Evolutionary conservation across 2,329 filamentous ascomycete genomes (phyloP).

Genomic region (Pseudocercospora macadamiae): DNA sequence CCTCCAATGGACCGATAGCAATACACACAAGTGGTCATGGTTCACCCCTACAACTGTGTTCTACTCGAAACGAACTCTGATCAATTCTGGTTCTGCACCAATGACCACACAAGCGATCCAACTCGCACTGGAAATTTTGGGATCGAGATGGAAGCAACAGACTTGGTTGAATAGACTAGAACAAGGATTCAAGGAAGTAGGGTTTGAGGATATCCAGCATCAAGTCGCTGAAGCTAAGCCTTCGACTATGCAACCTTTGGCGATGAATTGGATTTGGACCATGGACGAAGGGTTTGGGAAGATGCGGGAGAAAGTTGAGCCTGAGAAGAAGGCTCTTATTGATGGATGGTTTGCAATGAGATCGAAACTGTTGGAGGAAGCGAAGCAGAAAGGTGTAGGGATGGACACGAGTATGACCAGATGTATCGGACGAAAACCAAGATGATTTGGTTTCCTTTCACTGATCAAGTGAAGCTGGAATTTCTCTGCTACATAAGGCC

Average conservation of each 20-base stretch:
- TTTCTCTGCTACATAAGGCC: background rate
- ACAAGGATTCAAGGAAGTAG: background rate
- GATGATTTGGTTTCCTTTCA: too few relatives aligned
- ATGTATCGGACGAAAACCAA: conserved; percentile 6
- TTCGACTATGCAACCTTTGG: background rate
- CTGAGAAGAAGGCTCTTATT: background rate
- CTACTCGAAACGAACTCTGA: background rate
- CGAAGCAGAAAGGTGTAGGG: background rate
- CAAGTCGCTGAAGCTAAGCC: background rate
- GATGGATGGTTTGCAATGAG: background rate
- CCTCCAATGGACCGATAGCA: conserved; percentile 13
- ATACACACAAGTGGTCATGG: background rate
- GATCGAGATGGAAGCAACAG: background rate
- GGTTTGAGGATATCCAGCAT: background rate
- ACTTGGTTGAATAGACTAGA: background rate
- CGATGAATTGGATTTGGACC: conserved; percentile 3
- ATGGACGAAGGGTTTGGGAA: background rate
- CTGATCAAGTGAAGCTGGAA: too few relatives aligned
- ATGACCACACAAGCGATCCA: background rate
- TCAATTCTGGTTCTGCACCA: background rate
- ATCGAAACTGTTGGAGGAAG: background rate
- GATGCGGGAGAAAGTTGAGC: background rate
- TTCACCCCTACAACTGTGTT: background rate
- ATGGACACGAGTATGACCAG: background rate
- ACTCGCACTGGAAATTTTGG: background rate